Evolutionary conservation across 345 rosid species (phyloP), one percentile per base, ranked within the genome.

Genomic region (Rubroshorea leprosula): DNA sequence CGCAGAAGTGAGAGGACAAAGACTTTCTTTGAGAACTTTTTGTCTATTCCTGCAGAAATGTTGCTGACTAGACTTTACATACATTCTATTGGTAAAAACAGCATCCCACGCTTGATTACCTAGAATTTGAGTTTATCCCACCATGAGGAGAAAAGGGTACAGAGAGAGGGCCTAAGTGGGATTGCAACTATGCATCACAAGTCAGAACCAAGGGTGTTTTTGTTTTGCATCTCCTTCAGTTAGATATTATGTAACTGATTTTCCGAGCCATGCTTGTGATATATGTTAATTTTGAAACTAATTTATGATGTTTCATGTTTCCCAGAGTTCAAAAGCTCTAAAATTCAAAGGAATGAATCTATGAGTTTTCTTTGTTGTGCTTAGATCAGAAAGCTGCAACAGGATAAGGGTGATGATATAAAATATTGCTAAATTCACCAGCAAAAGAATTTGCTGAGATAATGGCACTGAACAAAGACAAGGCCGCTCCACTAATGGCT

Each of bases 1-100:
- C 46, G 48, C 63, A n/a, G 60, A 22, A 7, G 46, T 55, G 63
- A 66, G 61, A 67, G 17, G 76, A 67, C 74, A 78, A 45, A 57
- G 58, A 61, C 68, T 76, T 72, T 68, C 59, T 63, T 63, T 60
- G 70, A 38, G 12, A 25, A 23, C 2, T 51, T 22, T 17, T 4
- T 43, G 20, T 46, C 1, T 43, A 54, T 19, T 18, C 17, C 45
- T 64, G 23, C 23, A 35, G 2, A 58, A 31, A 59, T 51, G 68
- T 53, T 63, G 79, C 74, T 72, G 70, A 70, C 70, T 60, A 60
- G 64, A 65, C 60, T 60, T 55, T 31, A 55, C 66, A 31, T 23
- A 62, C 56, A 21, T 59, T 74, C 58, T 74, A 60, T 66, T 46
- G 10, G 14, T 19, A 48, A 21, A 39, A 48, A 58, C 11, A 31